Evolutionary conservation across 2,329 filamentous ascomycete species (phyloP), one percentile per base, ranked within the genome.

Genomic region (Colletotrichum sp.): DNA sequence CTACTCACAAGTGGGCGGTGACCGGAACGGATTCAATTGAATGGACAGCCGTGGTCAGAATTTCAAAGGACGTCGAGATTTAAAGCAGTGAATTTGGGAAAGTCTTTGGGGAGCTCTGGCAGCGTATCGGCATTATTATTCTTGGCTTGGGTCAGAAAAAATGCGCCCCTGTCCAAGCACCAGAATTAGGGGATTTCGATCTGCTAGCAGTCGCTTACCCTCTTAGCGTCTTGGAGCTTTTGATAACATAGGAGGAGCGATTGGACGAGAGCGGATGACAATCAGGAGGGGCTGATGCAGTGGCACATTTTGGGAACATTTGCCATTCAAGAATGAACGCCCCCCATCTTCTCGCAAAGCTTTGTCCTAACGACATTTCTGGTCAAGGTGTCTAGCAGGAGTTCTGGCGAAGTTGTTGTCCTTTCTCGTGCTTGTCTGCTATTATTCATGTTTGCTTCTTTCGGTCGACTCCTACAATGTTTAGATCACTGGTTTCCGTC

Each of bases 11-110:
- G 10, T 21, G 44, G n/a, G 9, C n/a, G 44, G 6, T 49, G 6
- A 5, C 10, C 18, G n/a, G 1, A 49, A 0, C 9, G 10, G n/a
- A 0, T 7, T 49, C n/a, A 0, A 1, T 49, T 3, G n/a, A 21
- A 21, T 49, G n/a, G n/a, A 49, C 44, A 49, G 10, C 18, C 0
- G 3, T 21, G 18, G 1, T n/a, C 44, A 21, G 0, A 49, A 13
- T 13, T 21, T 1, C n/a, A 2, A 44, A 44, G 9, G 39, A 44
- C 9, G 0, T 49, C 44, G n/a, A 49, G 0, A 49, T 49, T 7
- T 12, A 49, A 21, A 49, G 9, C 44, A 4, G 10, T 49, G 3
- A 21, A 49, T n/a, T 21, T 21, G 6, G n/a, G 6, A 13, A 49
- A 12, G n/a, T 13, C n/a, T 49, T 21, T 49, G 6, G 44, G 44